phyloP scores from a whole-genome alignment of 169 alveolate species.

The Plasmodium sp. region DNA sequence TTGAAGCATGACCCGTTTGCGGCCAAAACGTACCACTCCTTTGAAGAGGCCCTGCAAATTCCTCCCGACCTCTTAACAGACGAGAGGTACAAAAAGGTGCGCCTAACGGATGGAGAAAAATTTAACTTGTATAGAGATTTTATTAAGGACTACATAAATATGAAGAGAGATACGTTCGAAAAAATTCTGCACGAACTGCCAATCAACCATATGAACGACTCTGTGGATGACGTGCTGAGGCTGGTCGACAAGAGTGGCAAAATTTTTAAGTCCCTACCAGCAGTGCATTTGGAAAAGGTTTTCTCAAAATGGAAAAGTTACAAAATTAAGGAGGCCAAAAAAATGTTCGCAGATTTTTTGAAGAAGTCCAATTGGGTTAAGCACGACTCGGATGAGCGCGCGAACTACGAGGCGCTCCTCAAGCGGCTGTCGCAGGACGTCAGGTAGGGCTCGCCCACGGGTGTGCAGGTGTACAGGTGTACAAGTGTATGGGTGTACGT shows the following conservation, averaged over 20 bases:
- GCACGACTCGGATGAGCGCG: slow-evolving; percentile 11
- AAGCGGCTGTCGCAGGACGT: slow-evolving; percentile 4
- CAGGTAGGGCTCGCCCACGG: neutral
- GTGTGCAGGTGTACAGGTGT: no score
- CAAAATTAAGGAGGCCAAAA: slow-evolving; percentile 45
- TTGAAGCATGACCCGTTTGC: neutral
- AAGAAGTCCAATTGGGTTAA: slow-evolving; percentile 40
- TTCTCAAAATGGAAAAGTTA: slow-evolving; percentile 18
- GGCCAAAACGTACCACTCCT: neutral
- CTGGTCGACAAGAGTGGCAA: slow-evolving; percentile 11
- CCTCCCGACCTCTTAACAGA: slow-evolving; percentile 7
- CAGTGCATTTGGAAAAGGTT: neutral
- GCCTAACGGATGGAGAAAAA: slow-evolving; percentile 15
- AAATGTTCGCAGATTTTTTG: slow-evolving; percentile 15
- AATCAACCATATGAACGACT: slow-evolving; percentile 14
- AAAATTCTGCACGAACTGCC: slow-evolving; percentile 12
- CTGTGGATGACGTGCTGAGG: slow-evolving; percentile 11
- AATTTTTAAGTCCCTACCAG: slow-evolving; percentile 1
- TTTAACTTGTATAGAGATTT: slow-evolving; percentile 22
- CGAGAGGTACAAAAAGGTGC: slow-evolving; percentile 17
- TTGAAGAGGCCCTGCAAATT: slow-evolving; percentile 3
- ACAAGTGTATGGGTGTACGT: neutral
- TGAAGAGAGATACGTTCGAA: slow-evolving; percentile 10
- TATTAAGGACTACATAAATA: slow-evolving; percentile 27
- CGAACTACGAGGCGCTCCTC: neutral